Base-by-base conservation (phyloP, 2,329 filamentous ascomycete species). In the Delphinella strobiligena region DNA sequence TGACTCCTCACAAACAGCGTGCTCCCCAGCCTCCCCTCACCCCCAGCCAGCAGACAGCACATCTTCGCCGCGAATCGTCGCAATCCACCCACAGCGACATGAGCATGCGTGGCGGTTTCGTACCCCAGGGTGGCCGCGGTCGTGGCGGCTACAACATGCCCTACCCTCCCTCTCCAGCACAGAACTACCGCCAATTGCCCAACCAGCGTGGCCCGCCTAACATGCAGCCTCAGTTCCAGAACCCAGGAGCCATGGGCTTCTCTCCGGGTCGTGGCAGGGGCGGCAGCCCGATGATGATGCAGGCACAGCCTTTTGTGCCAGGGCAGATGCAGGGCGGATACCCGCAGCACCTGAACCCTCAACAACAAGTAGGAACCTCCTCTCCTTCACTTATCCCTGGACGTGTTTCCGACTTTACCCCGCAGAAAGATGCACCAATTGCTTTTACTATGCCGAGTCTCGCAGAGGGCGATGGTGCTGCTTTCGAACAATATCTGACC, bases 61-160 rank as follows among this genome's bases (percentile, higher is more conserved):
- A 96, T 62, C 74, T 85, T 52, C 82, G 89, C 54, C 81, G 86
- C 51, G 82, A 89, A 58, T 95, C 89, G 19, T 81, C 81, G 29
- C 86, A 91, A 55, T 93, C 85, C 16, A 72, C 78, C 47, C 82
- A 89, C 60, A 77, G 75, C 57, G 82, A 88, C 47, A 74, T 80
- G 61, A 74, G 71, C 59, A 44, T 49, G 37, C 51, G 51, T 22
- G 55, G 57, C 11, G 54, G 56, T 30, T 67, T 62, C 45, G 51
- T 55, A 17, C 58, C 61, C 10, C 59, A 58, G 42, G 66, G 61
- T 45, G 61, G 63, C 48, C 69, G 67, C 43, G 62, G 67, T 35
- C 69, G 68, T 43, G 71, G 75, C 48, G 66, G 68, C 45, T 74
- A 65, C 53, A 64, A 61, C 43, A 61, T 61, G 37, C 71, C 70